These are phyloP conservation scores for Thalassiosira exigua DNA, from an alignment of 352 stramenopile species.

Conservation along the genomic window DNA sequence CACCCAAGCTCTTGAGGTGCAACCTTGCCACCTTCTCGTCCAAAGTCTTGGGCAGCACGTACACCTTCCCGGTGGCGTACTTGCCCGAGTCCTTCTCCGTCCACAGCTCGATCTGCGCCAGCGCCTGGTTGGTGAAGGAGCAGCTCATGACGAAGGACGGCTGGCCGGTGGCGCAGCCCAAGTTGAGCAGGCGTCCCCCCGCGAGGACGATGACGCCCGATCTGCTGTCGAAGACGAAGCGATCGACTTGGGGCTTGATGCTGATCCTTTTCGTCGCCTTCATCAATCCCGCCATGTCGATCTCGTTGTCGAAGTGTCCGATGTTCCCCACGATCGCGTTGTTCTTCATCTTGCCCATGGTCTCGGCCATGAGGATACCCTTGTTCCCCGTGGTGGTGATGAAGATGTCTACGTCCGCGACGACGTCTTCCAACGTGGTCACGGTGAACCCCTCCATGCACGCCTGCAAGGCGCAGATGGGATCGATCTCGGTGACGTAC, in stretches of 20 bases:
- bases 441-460: constrained; percentile 98
- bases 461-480: constrained; percentile 97
- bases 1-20: constrained; percentile 94
- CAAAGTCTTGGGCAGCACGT: constrained; percentile 97
- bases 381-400: constrained; percentile 99
- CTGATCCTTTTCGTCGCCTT: constrained; percentile 92
- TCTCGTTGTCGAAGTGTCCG: constrained; percentile 99
- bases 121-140: constrained; percentile 99
- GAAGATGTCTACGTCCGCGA: constrained; percentile 94
- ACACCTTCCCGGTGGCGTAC: constrained; percentile 96
- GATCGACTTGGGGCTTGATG: constrained; percentile 99
- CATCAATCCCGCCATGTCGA: constrained; percentile 96
- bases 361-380: constrained; percentile 96
- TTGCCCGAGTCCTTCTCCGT: constrained; percentile 94
- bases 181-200: constrained; percentile 97
- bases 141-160: constrained; percentile 99
- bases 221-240: constrained; percentile 93
- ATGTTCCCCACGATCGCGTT: constrained; percentile 99
- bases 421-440: constrained; percentile 91
- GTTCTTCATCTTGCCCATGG: constrained; percentile 99
- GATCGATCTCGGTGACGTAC: constrained; percentile 98
- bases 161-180: constrained; percentile 98
- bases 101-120: constrained; percentile 99
- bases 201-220: constrained; percentile 97
- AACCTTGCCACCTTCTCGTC: constrained; percentile 98